Evolutionary conservation across 169 alveolate genomes (phyloP).

Genomic region (Hammondia hammondi): DNA sequence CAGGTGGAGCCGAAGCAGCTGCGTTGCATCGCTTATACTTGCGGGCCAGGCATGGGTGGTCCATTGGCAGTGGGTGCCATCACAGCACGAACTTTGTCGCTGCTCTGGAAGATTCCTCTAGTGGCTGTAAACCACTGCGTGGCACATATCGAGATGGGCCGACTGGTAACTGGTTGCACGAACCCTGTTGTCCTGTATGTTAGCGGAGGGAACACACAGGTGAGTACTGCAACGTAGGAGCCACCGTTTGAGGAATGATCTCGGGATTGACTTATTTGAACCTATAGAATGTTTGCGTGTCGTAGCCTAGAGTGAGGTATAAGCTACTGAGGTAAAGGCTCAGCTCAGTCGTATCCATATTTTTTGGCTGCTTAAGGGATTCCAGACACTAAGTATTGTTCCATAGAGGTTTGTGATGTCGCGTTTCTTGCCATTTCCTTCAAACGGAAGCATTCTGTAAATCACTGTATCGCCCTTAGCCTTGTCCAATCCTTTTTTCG

Average conservation of each 20-base stretch:
- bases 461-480: no score
- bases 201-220: conserved; percentile 98
- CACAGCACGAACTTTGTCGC: conserved; percentile 93
- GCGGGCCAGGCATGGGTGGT: conserved; percentile 99
- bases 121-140: conserved; percentile 99
- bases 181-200: conserved; percentile 97
- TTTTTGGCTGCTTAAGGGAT: no score
- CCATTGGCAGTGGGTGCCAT: conserved; percentile 97
- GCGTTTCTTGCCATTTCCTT: no score
- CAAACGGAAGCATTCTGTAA: no score
- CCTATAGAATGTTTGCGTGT: conserved; percentile 76
- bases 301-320: no score
- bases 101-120: conserved; percentile 92
- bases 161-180: conserved; percentile 92
- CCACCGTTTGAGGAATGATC: conserved; percentile 97
- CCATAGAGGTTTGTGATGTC: no score
- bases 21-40: conserved; percentile 93
- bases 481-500: no score
- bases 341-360: no score
- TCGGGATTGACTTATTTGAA: conserved; percentile 97
- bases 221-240: conserved; percentile 73
- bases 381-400: no score
- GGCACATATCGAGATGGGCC: conserved; percentile 99
- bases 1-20: conserved; percentile 87
- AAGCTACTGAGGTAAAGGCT: no score